Evolutionary conservation across 768 basidiomycete species (phyloP), one percentile per base, ranked within the genome.

Genomic region (Coprinopsis sp.): DNA sequence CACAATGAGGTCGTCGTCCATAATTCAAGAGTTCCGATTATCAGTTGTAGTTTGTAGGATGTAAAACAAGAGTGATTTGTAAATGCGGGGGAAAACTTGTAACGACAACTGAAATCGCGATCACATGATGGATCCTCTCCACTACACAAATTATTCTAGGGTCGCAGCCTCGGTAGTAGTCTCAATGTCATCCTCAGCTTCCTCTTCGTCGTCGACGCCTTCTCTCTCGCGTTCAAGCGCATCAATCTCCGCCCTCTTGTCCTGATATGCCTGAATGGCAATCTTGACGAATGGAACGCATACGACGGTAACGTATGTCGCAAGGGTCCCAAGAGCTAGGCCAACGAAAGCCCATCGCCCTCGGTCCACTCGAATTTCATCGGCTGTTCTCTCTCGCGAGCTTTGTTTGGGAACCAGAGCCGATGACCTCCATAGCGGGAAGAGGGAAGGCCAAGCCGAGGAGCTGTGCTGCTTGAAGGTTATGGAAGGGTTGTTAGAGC

Each of bases 1-100:
- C 45, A 82, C 71, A 53, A 82, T 81, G 50, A 81, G 68, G 59
- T 82, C 80, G 50, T 81, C 78, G 52, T 81, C 78, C 73, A 75
- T 78, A 39, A 25, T 6, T 19, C 21, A 22, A 39, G 22, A 39
- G 6, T 8, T 11, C 21, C 19, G 16, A 39, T 6, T 22, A 25
- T 10, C 8, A 21, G 37, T 37, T 19, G 44, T 44, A 36, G 28
- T 18, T 6, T 33, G 31, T n/a, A n/a, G n/a, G n/a, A 37, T 18
- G 29, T 22, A 29, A 36, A n/a, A 30, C 23, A 43, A 33, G n/a
- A n/a, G n/a, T n/a, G n/a, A n/a, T n/a, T n/a, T n/a, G n/a, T n/a
- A n/a, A n/a, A n/a, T n/a, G n/a, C n/a, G n/a, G n/a, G n/a, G n/a
- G n/a, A n/a, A n/a, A n/a, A n/a, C n/a, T n/a, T n/a, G n/a, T n/a